Evolutionary conservation across 1,139 yeast genomes (phyloP).

Genomic region (Magnusiomyces fungicola): DNA sequence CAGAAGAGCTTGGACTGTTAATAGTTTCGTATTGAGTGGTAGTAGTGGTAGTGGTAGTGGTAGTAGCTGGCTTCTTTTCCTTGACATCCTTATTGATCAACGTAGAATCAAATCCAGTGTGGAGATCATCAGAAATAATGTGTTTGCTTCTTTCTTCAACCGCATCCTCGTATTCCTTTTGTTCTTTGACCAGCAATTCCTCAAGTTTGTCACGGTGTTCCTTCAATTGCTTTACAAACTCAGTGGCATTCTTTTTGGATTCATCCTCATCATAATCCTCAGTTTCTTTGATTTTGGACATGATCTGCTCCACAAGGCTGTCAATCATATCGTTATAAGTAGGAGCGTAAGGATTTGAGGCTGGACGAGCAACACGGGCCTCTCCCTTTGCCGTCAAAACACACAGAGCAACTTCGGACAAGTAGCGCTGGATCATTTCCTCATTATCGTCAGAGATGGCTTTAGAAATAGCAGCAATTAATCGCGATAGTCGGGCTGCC

Average conservation of each 20-base stretch:
- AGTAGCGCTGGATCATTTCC: neutral
- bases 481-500: constrained; percentile 60
- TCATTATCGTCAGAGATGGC: constrained; percentile 1
- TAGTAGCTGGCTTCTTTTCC: constrained; percentile 14
- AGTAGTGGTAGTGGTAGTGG: constrained; percentile 12
- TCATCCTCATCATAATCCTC: constrained; percentile 37
- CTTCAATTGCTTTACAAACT: constrained; percentile 23
- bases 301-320: constrained; percentile 67
- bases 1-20: constrained; percentile 23
- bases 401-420: constrained; percentile 9
- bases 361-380: constrained; percentile 25
- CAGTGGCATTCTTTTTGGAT: constrained; percentile 31
- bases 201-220: constrained; percentile 32
- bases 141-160: constrained; percentile 63
- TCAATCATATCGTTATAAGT: constrained; percentile 90
- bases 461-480: constrained; percentile 37
- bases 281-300: constrained; percentile 48
- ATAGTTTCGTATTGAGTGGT: constrained; percentile 34
- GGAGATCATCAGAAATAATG: constrained; percentile 85
- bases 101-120: constrained; percentile 89
- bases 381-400: constrained; percentile 22
- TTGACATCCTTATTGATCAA: constrained; percentile 55
- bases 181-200: constrained; percentile 47
- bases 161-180: constrained; percentile 58
- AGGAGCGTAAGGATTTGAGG: constrained; percentile 42